Evolutionary conservation across 164 flowering plant species (phyloP), one percentile per base, ranked within the genome.

Genomic region (Houttuynia cordata): DNA sequence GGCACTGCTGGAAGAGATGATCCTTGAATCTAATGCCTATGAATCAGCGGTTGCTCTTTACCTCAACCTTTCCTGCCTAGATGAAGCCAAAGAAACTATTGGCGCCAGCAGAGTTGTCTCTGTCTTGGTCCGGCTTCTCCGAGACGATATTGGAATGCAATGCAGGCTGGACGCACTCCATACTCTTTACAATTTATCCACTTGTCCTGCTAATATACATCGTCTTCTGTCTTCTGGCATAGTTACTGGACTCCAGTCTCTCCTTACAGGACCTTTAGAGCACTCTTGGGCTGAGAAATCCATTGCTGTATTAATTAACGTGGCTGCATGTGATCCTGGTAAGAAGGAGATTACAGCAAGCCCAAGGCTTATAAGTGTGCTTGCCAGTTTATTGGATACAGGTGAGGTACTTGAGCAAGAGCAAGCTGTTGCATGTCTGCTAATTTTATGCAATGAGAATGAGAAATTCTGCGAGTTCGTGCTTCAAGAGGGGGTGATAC

Each of bases 401-500:
- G 96, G 96, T 1, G 96, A 83, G 71, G 79, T 79, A n/a, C 25
- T 71, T 3, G 97, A 85, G 74, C 96, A 87, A 75, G 98, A 89
- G 66, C 93, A 85, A 67, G 90, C 92, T 9, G 94, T 74, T 3
- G 62, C 89, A 0, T 89, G 98, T 64, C 87, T 92, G 37, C 60
- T 87, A 17, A 70, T 79, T 24, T 60, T 92, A 22, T 92, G 97
- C 22, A 78, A 61, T 24, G 78, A 78, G 8, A 79, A 71, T 57
- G 90, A 83, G 17, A 78, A 71, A 22, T 87, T 94, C 76, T 70
- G 81, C 56, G 78, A 87, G 57, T 70, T 86, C 81, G 88, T 89
- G 37, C 74, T 89, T 45, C 91, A 82, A 70, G 98, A 92, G 75
- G 98, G 98, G 59, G 97, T 87, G 45, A 92, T 92, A 57, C 98